Evolutionary conservation across 1,284 basidiomycete genomes (phyloP).

Genomic region (Mrakiaceae sp.): DNA sequence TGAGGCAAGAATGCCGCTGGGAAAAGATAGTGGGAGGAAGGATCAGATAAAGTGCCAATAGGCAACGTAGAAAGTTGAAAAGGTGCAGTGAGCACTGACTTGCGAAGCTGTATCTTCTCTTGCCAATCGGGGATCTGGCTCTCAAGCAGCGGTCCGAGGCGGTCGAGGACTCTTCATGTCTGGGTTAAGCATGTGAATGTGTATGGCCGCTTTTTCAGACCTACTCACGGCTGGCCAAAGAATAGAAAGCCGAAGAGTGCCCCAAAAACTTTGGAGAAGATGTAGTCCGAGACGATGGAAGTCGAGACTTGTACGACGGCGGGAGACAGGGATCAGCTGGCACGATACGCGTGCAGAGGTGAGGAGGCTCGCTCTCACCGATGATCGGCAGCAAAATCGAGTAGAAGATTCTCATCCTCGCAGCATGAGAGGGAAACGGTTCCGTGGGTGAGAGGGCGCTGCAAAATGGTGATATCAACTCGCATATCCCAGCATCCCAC

Average conservation of each 20-base stretch:
- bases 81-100: slow-evolving; percentile 30
- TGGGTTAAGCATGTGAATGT: too few relatives aligned
- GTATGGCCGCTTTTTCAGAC: too few relatives aligned
- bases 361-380: slow-evolving; percentile 13
- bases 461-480: background rate
- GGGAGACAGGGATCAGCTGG: background rate
- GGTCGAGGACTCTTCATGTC: slow-evolving; percentile 35
- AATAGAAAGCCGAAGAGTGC: slow-evolving; percentile 37
- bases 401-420: slow-evolving; percentile 18
- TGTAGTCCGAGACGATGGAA: slow-evolving; percentile 30
- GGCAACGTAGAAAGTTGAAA: slow-evolving; percentile 27
- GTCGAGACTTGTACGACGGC: slow-evolving; percentile 24
- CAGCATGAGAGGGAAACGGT: slow-evolving; percentile 14
- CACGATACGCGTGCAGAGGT: background rate
- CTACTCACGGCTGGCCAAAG: slow-evolving; percentile 29
- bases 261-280: slow-evolving; percentile 34
- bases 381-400: slow-evolving; percentile 20
- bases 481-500: too few relatives aligned
- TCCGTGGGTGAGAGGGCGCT: slow-evolving; percentile 22
- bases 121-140: slow-evolving; percentile 38
- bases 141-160: slow-evolving; percentile 33
- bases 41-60: too few relatives aligned
- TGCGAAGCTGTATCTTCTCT: slow-evolving; percentile 33
- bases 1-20: slow-evolving; percentile 36
- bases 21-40: background rate